Conservation (phyloP, 2,329 filamentous ascomycete genomes). For the Beauveria caledonica region DNA sequence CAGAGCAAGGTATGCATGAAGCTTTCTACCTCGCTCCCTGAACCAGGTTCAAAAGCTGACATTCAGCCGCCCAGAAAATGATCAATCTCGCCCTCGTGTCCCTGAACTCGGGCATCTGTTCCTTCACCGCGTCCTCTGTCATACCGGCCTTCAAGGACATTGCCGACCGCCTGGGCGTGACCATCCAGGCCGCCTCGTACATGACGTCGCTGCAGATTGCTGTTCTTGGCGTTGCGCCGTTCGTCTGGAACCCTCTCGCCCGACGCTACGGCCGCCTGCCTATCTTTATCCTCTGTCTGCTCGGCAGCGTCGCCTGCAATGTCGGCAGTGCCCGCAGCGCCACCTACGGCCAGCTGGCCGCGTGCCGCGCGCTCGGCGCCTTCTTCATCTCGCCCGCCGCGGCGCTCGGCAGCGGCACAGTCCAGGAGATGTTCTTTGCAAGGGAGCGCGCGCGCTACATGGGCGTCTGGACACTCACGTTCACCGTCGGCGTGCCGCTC, state of each 20-base stretch:
- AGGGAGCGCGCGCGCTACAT: conserved; percentile 1
- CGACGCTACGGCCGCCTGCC: not conserved
- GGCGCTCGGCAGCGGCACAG: conserved; percentile 1
- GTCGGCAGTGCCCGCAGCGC: not conserved
- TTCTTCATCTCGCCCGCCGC: conserved; percentile 5
- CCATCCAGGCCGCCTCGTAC: conserved; percentile 2
- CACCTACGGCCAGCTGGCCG: not conserved
- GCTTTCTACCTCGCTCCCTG: no score
- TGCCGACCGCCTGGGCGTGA: not conserved
- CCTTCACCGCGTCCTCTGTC: conserved; percentile 2
- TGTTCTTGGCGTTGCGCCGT: not conserved
- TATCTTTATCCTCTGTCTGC: not conserved
- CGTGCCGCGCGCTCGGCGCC: not conserved
- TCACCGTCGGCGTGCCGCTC: not conserved
- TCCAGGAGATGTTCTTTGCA: conserved; percentile 5
- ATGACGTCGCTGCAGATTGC: conserved; percentile 4
- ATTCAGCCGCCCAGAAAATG: not conserved
- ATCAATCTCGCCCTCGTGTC: not conserved
- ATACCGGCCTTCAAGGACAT: conserved; percentile 4
- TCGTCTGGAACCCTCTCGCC: not conserved
- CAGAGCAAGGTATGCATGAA: not conserved
- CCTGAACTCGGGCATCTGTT: not conserved
- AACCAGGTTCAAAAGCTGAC: not conserved
- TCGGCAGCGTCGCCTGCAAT: not conserved
- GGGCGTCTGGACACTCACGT: conserved; percentile 7